Conservation (phyloP, 2,329 filamentous ascomycete species). For the Bipolaris cookei region DNA sequence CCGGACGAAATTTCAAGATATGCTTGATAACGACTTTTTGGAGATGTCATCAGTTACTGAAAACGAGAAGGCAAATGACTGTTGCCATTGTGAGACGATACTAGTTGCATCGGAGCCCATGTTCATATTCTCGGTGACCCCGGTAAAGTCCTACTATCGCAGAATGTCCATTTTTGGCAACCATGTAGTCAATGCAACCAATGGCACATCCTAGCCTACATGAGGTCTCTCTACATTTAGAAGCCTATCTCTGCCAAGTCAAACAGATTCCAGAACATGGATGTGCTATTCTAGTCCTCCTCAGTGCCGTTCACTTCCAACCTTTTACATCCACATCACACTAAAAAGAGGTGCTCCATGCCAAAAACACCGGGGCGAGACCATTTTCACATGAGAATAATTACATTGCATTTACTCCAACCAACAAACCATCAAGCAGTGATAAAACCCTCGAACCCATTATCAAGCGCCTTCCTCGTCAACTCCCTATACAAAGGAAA, state of each 20-base stretch:
- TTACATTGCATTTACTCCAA: too few species aligned
- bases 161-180: background rate
- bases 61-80: background rate
- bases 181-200: background rate
- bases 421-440: slow-evolving; percentile 30
- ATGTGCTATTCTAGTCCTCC: too few species aligned
- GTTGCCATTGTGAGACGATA: background rate
- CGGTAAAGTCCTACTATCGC: background rate
- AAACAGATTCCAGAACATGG: background rate
- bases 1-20: slow-evolving; percentile 4
- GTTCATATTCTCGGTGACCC: background rate
- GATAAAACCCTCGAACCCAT: slow-evolving; percentile 45
- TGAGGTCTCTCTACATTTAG: background rate
- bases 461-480: slow-evolving; percentile 48
- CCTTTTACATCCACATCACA: background rate
- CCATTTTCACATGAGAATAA: background rate
- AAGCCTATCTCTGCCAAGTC: too few species aligned
- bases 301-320: too few species aligned
- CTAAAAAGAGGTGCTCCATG: background rate
- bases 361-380: background rate
- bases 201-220: background rate
- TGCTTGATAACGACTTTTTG: background rate
- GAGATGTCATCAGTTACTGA: background rate
- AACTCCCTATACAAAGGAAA: slow-evolving; percentile 51
- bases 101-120: background rate